These are phyloP conservation scores for Vachellia collinsii DNA, from an alignment of 306 rosid species.

Conservation along the genomic window DNA sequence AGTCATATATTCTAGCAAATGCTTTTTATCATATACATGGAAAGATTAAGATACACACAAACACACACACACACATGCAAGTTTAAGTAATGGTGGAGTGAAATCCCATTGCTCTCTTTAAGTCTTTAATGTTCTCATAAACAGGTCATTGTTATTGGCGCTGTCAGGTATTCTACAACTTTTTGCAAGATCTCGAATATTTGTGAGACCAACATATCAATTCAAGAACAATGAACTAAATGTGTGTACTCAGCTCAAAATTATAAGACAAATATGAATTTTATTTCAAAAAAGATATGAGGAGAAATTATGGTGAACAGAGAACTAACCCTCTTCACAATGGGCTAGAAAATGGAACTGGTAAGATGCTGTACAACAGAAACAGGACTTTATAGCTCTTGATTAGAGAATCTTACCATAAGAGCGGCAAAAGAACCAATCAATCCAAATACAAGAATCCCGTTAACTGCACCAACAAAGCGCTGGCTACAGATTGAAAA, in stretches of 20 bases:
- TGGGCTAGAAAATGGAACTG: background rate
- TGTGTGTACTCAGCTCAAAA: background rate
- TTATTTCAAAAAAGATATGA: background rate
- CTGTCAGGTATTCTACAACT: too few relatives aligned
- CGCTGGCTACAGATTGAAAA: constrained; percentile 70
- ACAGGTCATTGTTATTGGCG: too few relatives aligned
- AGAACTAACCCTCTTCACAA: background rate
- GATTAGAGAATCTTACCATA: constrained; percentile 52
- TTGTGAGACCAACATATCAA: too few relatives aligned
- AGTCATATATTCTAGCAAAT: too few relatives aligned
- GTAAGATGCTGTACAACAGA: background rate
- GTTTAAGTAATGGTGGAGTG: too few relatives aligned
- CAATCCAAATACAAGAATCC: constrained; percentile 67
- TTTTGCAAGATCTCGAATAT: too few relatives aligned
- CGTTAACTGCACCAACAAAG: constrained; percentile 71
- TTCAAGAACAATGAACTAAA: too few relatives aligned
- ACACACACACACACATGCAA: too few relatives aligned
- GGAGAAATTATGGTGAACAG: background rate
- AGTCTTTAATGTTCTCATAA: too few relatives aligned
- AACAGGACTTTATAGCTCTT: background rate
- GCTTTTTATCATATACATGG: too few relatives aligned
- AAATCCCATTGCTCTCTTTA: too few relatives aligned
- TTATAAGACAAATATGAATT: background rate
- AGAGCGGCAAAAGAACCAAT: constrained; percentile 70
- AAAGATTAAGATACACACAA: too few relatives aligned